Base-by-base conservation (phyloP, 768 basidiomycete species). In the Kockovaella imperatae region DNA sequence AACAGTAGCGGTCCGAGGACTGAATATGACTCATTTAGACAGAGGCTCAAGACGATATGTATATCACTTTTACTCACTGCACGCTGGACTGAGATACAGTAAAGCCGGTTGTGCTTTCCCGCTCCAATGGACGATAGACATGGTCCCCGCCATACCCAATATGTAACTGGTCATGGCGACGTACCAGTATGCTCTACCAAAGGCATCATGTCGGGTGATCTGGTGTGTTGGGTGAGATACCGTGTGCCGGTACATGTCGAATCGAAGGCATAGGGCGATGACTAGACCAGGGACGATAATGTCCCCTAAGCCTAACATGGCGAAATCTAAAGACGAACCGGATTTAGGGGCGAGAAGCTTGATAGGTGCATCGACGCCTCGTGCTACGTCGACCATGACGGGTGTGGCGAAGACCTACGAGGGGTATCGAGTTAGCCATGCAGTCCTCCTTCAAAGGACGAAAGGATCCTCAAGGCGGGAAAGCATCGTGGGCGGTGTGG, bases 261-360 rank as follows among this genome's bases (percentile, higher is more conserved):
- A 90, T 30, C 93, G 84, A 35, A 96, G 77, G 3, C 83, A 87
- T 13, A 89, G 78, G 15, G 87, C 83, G 42, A 95, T 74, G 71
- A 96, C 86, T 24, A 75, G 53, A 4, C 74, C 71, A 17, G 69
- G 67, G 17, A 71, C 55, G 35, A 68, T 64, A 29, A 93, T 80
- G 67, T 95, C 91, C 21, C 91, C 91, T 1, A 97, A 75, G 1
- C 93, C 93, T 25, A 97, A 82, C 82, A 96, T 83, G 25, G 87
- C 84, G 67, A 79, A 85, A 3, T 87, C 87, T 24, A 76, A 69
- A 3, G 69, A 75, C 4, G 71, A 65, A 4, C 75, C 24, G 21
- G 36, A 18, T 4, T 54, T 39, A 38, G 64, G 59, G 15, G 64
- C 59, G 30, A 91, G 75, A 26, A 97, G 77, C 72, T 95, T 96